Evolutionary conservation across 192 early-diverging fungal genomes (phyloP).

Genomic region (Lobosporangium transversale): DNA sequence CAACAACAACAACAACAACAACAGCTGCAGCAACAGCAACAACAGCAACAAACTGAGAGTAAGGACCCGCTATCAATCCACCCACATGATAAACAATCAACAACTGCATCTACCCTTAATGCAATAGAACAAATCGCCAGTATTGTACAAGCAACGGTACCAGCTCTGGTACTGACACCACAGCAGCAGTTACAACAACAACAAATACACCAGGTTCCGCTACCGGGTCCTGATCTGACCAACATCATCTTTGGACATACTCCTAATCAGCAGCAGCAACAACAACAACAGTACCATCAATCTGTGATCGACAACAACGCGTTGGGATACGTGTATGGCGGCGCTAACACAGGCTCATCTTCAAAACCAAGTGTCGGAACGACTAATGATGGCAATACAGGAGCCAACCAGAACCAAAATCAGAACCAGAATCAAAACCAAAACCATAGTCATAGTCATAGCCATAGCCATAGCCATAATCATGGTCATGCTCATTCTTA

Average conservation of each 20-base stretch:
- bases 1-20: constrained; percentile 20
- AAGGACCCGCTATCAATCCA: neutral
- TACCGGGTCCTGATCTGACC: constrained; percentile 40
- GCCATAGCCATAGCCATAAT: no score
- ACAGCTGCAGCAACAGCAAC: neutral
- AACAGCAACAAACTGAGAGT: no score
- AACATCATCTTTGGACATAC: constrained; percentile 41
- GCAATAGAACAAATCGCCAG: constrained; percentile 34
- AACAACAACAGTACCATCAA: no score
- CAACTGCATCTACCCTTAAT: constrained; percentile 4
- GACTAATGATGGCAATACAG: neutral
- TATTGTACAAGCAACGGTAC: constrained; percentile 31
- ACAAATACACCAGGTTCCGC: constrained; percentile 9
- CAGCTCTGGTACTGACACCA: neutral
- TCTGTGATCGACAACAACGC: no score
- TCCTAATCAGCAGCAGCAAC: neutral
- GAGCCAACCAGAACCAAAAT: no score
- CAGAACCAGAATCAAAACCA: no score
- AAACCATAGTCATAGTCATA: no score
- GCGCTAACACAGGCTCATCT: neutral
- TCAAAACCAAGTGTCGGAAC: neutral
- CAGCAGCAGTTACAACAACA: constrained; percentile 15
- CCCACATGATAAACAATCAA: neutral
- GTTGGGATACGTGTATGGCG: no score
- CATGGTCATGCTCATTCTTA: neutral